phyloP scores from a whole-genome alignment of 2,329 filamentous ascomycete species.

The Venturia asperata region DNA sequence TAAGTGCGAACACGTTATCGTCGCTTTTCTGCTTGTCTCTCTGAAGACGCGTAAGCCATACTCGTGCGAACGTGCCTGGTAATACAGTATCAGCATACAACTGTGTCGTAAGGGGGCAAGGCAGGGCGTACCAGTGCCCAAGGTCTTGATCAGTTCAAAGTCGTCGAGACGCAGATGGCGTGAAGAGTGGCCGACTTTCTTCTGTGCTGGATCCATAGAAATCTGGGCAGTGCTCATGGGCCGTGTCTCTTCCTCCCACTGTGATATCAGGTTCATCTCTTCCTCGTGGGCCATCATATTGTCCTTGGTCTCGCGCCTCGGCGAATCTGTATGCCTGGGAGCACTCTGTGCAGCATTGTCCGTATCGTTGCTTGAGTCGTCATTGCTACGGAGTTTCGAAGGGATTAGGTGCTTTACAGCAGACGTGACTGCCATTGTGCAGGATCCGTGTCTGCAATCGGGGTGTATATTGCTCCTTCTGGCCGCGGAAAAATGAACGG shows the following conservation, averaged over 20 bases:
- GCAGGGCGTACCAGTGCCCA: constrained; percentile 60
- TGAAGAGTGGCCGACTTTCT: constrained; percentile 18
- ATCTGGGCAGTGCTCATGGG: constrained; percentile 37
- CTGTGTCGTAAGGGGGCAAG: constrained; percentile 20
- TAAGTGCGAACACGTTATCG: constrained; percentile 69
- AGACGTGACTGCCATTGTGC: constrained; percentile 28
- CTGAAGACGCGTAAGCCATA: constrained; percentile 66
- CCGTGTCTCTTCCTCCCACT: constrained; percentile 41
- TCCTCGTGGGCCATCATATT: constrained; percentile 37
- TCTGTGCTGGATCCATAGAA: constrained; percentile 27
- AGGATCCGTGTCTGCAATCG: not conserved
- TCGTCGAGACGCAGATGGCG: constrained; percentile 42
- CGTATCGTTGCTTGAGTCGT: constrained; percentile 26
- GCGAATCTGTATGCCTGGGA: not conserved
- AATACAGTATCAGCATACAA: not conserved
- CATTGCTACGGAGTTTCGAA: constrained; percentile 27
- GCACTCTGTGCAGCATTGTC: constrained; percentile 21
- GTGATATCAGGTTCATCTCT: constrained; percentile 40
- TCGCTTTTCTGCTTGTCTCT: constrained; percentile 44
- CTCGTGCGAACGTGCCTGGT: constrained; percentile 70
- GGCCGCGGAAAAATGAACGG: constrained; percentile 5
- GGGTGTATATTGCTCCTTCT: constrained; percentile 20
- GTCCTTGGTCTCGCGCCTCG: constrained; percentile 20
- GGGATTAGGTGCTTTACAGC: constrained; percentile 30
- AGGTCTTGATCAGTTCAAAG: constrained; percentile 66